Evolutionary conservation across 805 yeast genomes (phyloP), one percentile per base, ranked within the genome.

Genomic region (Naumovozyma castellii): DNA sequence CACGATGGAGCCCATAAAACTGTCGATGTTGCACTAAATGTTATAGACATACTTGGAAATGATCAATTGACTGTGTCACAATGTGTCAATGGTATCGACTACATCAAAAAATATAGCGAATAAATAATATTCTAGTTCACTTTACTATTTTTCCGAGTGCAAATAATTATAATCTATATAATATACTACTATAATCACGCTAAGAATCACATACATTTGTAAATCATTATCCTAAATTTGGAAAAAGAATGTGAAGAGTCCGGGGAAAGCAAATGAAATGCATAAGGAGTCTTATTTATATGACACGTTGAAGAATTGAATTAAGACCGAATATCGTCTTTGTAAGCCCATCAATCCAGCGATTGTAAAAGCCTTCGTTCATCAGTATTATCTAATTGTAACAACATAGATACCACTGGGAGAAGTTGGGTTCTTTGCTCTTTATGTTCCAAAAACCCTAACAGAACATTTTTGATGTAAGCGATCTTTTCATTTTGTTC

Each of bases 371-470:
- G 66, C 51, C 86, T 73, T 48, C 72, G 73, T 57, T 84, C 92
- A 47, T 90, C 98, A 5, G 69, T 73, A 38, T 73, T 75, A 37
- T 71, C 75, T 54, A 90, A 64, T 40, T 78, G 76, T 43, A 90
- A 70, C 38, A 90, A 61, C 47, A 84, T 78, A 36, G 88, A 74
- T 18, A 90, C 67, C 5, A 92, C 97, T 0, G 97, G 97, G 25
- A 92, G 65, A 33, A 90, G 69, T 57, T 80, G 85, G 20, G 71
- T 76, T 43, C 97, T 71, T 61, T 88, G 97, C n/a, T 90, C 98
- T 53, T 74, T 83, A 56, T 84, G 95, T 54, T 88, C 96, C 40
- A 92, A 62, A 57, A 83, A 92, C 2, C 97, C 97, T 2, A 90
- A 65, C n/a, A 90, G 61, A 2, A 90, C 96, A 56, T 92, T 92